phyloP scores from a whole-genome alignment of 2,329 filamentous ascomycete species.

The Sporothrix brunneoviolacea region DNA sequence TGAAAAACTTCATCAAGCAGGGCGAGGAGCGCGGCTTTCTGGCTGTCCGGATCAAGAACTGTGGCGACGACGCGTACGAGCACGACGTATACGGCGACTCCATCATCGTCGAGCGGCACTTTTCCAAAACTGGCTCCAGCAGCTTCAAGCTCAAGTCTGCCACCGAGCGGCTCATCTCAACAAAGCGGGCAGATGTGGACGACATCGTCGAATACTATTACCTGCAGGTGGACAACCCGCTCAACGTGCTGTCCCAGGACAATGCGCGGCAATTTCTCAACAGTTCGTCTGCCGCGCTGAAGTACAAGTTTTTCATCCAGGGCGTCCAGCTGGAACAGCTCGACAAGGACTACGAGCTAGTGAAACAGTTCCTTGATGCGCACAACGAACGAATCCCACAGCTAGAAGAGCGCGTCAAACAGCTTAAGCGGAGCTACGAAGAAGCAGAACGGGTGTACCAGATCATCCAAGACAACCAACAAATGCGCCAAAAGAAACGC shows the following conservation, averaged over 20 bases:
- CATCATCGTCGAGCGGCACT: conserved; percentile 87
- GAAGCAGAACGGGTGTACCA: conserved; percentile 59
- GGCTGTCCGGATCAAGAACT: conserved; percentile 83
- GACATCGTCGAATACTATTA: conserved; percentile 91
- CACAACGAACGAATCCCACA: conserved; percentile 58
- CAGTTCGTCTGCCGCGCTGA: conserved; percentile 70
- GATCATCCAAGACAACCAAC: conserved; percentile 58
- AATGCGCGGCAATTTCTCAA: conserved; percentile 91
- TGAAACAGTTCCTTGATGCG: conserved; percentile 70
- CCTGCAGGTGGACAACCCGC: conserved; percentile 90
- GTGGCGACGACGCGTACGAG: conserved; percentile 77
- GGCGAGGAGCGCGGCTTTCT: conserved; percentile 71
- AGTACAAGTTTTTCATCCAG: conserved; percentile 95
- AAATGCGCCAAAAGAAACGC: conserved; percentile 54
- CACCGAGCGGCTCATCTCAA: conserved; percentile 64
- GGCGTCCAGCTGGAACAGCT: conserved; percentile 90
- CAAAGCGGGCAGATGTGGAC: conserved; percentile 79
- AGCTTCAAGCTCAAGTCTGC: conserved; percentile 82
- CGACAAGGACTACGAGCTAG: conserved; percentile 81
- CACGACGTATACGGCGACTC: conserved; percentile 73
- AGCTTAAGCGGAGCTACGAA: conserved; percentile 51
- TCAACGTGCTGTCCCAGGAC: conserved; percentile 93
- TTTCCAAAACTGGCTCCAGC: conserved; percentile 65
- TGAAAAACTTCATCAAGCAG: conserved; percentile 86
- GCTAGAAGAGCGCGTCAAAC: conserved; percentile 56